phyloP scores from a whole-genome alignment of 1,284 basidiomycete species.

The Golubevia sp. region DNA sequence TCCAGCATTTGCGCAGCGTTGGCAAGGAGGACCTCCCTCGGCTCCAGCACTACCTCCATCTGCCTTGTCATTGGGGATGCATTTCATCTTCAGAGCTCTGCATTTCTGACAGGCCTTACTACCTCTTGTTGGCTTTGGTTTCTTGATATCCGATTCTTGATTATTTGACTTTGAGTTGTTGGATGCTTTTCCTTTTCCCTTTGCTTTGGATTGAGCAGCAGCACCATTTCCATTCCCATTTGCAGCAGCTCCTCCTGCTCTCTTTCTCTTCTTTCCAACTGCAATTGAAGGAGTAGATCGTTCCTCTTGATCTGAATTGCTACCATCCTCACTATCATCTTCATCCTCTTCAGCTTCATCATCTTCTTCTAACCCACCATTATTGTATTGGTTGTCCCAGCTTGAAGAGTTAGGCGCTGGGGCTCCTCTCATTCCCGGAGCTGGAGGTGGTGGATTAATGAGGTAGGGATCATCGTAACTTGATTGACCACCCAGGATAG shows the following conservation, averaged over 20 bases:
- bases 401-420: neutral
- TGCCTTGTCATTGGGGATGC: too few species aligned
- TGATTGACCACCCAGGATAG: too few species aligned
- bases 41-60: too few species aligned
- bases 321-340: slow-evolving; percentile 19
- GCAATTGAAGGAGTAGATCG: slow-evolving; percentile 14
- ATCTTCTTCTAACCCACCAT: slow-evolving; percentile 10
- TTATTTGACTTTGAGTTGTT: neutral
- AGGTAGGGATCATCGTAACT: neutral
- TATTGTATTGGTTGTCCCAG: neutral
- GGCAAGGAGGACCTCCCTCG: slow-evolving; percentile 54
- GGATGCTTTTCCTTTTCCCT: neutral
- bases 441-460: neutral
- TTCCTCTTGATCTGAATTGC: slow-evolving; percentile 22
- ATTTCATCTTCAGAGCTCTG: slow-evolving; percentile 59
- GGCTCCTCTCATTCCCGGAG: neutral
- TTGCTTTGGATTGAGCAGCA: slow-evolving; percentile 1
- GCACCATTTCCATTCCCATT: slow-evolving; percentile 24
- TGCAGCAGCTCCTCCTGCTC: slow-evolving; percentile 9
- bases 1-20: slow-evolving; percentile 46
- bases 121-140: slow-evolving; percentile 56
- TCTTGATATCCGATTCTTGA: slow-evolving; percentile 18
- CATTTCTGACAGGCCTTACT: slow-evolving; percentile 59
- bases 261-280: slow-evolving; percentile 24
- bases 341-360: slow-evolving; percentile 18